phyloP scores from a whole-genome alignment of 2,329 filamentous ascomycete species.

The Ophiostoma tasmaniense region DNA sequence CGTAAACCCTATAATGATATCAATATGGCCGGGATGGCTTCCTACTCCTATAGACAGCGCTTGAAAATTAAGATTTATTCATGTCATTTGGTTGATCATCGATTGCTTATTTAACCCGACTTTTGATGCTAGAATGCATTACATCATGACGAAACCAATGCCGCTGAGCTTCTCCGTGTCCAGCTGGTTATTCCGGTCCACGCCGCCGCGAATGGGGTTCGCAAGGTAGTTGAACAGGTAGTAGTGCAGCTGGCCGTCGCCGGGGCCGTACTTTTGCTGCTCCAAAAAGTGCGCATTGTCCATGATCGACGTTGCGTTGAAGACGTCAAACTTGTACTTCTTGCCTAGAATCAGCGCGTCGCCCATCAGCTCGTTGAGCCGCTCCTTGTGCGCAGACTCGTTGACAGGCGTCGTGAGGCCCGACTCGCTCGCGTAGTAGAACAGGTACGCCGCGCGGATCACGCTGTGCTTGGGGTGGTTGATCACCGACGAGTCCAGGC shows the following conservation, averaged over 20 bases:
- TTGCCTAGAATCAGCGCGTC: conserved; percentile 87
- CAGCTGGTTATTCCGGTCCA: conserved; percentile 68
- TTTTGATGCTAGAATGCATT: neutral
- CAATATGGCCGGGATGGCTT: neutral
- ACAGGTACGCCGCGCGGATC: conserved; percentile 87
- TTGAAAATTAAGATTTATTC: neutral
- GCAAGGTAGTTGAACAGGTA: conserved; percentile 97
- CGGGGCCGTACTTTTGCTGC: conserved; percentile 87
- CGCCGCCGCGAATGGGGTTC: conserved; percentile 73
- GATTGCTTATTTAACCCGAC: neutral
- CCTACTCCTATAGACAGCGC: neutral
- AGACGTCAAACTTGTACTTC: conserved; percentile 79
- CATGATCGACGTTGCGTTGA: conserved; percentile 88
- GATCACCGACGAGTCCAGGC: conserved; percentile 86
- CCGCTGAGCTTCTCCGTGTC: conserved; percentile 75
- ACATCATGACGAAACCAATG: conserved; percentile 73
- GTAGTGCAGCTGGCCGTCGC: conserved; percentile 91
- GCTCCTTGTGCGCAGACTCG: conserved; percentile 57
- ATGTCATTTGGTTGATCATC: neutral
- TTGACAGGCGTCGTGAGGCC: conserved; percentile 54
- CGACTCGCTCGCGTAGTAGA: conserved; percentile 86
- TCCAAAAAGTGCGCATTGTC: conserved; percentile 92
- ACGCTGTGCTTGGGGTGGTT: conserved; percentile 67
- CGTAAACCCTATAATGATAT: neutral
- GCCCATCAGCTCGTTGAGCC: conserved; percentile 70